Evolutionary conservation across 169 alveolate genomes (phyloP).

Genomic region (Babesia bovis): DNA sequence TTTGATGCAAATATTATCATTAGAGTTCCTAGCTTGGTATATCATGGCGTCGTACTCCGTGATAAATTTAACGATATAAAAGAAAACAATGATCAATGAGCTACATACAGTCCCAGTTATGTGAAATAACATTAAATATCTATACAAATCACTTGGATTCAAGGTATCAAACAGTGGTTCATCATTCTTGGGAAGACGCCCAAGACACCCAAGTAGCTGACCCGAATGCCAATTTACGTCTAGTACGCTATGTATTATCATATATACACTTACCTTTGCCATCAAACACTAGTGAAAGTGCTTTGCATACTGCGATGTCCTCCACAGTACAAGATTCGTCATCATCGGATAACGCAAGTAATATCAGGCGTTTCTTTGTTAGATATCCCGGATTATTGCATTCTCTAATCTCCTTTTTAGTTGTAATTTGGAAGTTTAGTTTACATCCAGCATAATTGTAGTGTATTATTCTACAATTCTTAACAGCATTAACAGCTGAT

Average conservation of each 20-base stretch:
- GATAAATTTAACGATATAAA: slow-evolving; percentile 40
- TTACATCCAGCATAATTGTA: slow-evolving; percentile 37
- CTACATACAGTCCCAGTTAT: slow-evolving; percentile 32
- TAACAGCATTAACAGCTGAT: slow-evolving; percentile 61
- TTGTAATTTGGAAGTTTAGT: slow-evolving; percentile 12
- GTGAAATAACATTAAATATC: slow-evolving; percentile 38
- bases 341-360: slow-evolving; percentile 39
- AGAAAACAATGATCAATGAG: slow-evolving; percentile 29
- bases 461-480: slow-evolving; percentile 48
- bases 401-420: slow-evolving; percentile 42
- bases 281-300: slow-evolving; percentile 21
- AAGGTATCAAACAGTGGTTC: slow-evolving; percentile 31
- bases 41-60: slow-evolving; percentile 67
- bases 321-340: slow-evolving; percentile 30
- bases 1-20: slow-evolving; percentile 45
- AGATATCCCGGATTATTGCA: slow-evolving; percentile 55
- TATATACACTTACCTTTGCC: slow-evolving; percentile 15
- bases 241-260: background rate
- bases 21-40: slow-evolving; percentile 59
- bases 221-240: slow-evolving; percentile 47
- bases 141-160: slow-evolving; percentile 60
- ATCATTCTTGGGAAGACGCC: slow-evolving; percentile 28
- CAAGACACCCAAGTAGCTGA: slow-evolving; percentile 43
- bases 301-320: slow-evolving; percentile 57
- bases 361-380: slow-evolving; percentile 21